phyloP scores from a whole-genome alignment of 1,139 yeast species.

The Debaryomyces robertsiae region DNA sequence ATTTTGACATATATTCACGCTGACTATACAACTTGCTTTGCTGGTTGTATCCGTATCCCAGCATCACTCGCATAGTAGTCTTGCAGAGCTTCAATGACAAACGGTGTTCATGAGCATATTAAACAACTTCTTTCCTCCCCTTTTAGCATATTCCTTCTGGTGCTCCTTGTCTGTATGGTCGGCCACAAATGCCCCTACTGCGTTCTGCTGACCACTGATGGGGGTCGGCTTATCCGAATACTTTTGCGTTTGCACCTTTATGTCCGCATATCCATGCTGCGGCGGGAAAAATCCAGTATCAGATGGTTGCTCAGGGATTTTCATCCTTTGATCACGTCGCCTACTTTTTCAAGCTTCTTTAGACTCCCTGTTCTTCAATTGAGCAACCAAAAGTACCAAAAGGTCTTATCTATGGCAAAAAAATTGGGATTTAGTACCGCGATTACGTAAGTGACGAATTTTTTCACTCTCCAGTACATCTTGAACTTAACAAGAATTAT shows the following conservation, averaged over 20 bases:
- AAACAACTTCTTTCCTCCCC: constrained; percentile 27
- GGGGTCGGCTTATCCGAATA: constrained; percentile 43
- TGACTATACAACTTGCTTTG: no score
- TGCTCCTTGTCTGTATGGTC: constrained; percentile 39
- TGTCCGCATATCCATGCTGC: constrained; percentile 38
- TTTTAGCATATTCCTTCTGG: constrained; percentile 42
- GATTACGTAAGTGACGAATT: constrained; percentile 10
- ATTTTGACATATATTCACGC: background rate
- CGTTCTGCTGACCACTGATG: constrained; percentile 28
- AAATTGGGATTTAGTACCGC: background rate
- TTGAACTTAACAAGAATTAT: constrained; percentile 2
- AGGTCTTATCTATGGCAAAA: background rate
- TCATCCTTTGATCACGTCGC: constrained; percentile 19
- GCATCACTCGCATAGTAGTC: background rate
- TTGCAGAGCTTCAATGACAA: constrained; percentile 18
- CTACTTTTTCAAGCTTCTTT: background rate
- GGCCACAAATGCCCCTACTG: constrained; percentile 31
- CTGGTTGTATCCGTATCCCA: no score
- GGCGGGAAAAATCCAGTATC: constrained; percentile 29
- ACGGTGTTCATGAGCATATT: constrained; percentile 23
- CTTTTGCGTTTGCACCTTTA: constrained; percentile 34
- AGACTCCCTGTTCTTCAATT: background rate
- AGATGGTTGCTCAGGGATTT: constrained; percentile 35
- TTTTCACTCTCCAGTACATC: constrained; percentile 3
- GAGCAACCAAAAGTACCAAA: background rate